Evolutionary conservation across 2,329 filamentous ascomycete genomes (phyloP).

Genomic region (Nemania sp.): DNA sequence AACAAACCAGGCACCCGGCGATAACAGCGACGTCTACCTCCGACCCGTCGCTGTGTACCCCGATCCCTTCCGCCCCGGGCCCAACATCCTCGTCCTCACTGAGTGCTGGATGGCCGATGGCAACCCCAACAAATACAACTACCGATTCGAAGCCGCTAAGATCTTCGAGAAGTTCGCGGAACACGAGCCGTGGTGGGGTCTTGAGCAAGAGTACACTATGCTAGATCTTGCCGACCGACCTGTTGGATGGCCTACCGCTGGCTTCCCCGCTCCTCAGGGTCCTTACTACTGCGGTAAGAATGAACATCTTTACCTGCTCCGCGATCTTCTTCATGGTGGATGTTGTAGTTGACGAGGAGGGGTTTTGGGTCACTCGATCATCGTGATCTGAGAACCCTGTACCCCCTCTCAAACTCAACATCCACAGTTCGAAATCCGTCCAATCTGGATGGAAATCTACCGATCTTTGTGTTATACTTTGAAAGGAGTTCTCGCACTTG

Average conservation of each 20-base stretch:
- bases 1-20: conserved; percentile 78
- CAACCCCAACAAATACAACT: conserved; percentile 98
- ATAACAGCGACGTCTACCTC: conserved; percentile 98
- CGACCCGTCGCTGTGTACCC: conserved; percentile 86
- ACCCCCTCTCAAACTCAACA: too few relatives aligned
- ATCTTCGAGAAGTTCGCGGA: conserved; percentile 85
- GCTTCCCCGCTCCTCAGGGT: conserved; percentile 89
- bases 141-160: conserved; percentile 86
- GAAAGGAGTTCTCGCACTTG: too few relatives aligned
- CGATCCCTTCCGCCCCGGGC: conserved; percentile 84
- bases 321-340: too few relatives aligned
- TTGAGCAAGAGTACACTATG: conserved; percentile 97
- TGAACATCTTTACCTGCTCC: too few relatives aligned
- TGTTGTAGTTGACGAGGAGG: too few relatives aligned
- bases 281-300: conserved; percentile 85
- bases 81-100: conserved; percentile 91
- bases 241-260: conserved; percentile 82
- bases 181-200: conserved; percentile 93
- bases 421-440: too few relatives aligned
- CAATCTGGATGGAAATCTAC: too few relatives aligned
- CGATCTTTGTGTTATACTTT: too few relatives aligned
- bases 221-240: conserved; percentile 85
- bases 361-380: too few relatives aligned
- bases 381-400: too few relatives aligned
- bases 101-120: conserved; percentile 96